Evolutionary conservation across 139 green algal genomes (phyloP).

Genomic region (Coelastrella sp.): DNA sequence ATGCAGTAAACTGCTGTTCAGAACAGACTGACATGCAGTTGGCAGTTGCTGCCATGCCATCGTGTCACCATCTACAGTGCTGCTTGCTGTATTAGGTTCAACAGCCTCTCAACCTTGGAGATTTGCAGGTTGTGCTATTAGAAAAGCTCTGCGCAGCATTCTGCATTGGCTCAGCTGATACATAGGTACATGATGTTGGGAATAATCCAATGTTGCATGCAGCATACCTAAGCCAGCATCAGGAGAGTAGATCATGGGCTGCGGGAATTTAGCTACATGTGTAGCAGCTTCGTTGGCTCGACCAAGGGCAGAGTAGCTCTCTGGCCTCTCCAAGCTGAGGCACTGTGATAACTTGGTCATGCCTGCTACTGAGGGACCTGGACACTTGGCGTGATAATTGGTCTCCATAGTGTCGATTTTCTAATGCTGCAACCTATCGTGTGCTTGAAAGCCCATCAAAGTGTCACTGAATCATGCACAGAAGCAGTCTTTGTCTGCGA

Average conservation of each 20-base stretch:
- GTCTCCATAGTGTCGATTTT: background rate
- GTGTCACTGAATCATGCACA: too few relatives aligned
- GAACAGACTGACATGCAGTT: background rate
- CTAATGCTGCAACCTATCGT: background rate
- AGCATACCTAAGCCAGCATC: conserved; percentile 7
- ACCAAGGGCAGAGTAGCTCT: background rate
- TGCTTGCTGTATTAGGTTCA: too few relatives aligned
- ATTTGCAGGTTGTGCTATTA: background rate
- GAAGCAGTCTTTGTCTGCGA: too few relatives aligned
- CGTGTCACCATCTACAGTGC: background rate
- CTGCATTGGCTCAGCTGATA: background rate
- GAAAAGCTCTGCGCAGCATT: background rate
- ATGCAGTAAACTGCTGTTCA: too few relatives aligned
- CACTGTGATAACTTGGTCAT: background rate
- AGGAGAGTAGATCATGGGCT: conserved; percentile 28
- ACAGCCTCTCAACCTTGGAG: background rate
- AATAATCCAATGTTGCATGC: too few relatives aligned
- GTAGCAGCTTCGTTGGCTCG: background rate
- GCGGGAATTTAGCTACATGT: background rate
- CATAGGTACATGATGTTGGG: background rate
- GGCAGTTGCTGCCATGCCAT: background rate
- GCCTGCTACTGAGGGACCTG: background rate
- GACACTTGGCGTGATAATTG: background rate
- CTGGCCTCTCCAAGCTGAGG: background rate
- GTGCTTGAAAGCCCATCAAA: background rate